Base-by-base conservation (phyloP, 1,284 basidiomycete species). In the Peniophora sp. region DNA sequence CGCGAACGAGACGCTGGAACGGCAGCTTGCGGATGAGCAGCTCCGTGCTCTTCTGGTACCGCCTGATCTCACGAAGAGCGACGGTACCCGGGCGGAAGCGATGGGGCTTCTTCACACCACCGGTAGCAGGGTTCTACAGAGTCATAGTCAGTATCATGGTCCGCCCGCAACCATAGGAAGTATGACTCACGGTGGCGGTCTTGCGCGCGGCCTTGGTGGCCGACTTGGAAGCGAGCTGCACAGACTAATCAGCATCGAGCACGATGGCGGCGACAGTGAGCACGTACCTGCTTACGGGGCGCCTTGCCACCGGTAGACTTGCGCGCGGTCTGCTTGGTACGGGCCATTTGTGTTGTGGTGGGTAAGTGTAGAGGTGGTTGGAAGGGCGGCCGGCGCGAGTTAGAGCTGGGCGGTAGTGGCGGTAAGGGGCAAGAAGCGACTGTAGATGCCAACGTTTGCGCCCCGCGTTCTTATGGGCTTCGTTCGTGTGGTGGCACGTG, bases 51-150 rank as follows among this genome's bases (percentile, higher is more conserved):
- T 45, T 45, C 44, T 45, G 44, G 44, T 45, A 45, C 14, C 44
- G 10, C 9, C 44, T 10, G 23, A 45, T 45, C 23, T 45, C 44
- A 25, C 44, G 44, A n/a, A 45, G 44, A 22, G 44, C 44, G n/a
- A 45, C 44, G 12, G 44, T 45, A 22, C 44, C 44, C 19, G 44
- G 44, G 44, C 44, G 44, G 44, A 45, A 45, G 20, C 44, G 44
- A n/a, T 45, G 44, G 24, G 44, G 44, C 44, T 45, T 45, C 44
- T 45, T 45, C 20, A 45, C 44, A 25, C 44, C 44, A 45, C 44
- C 44, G 20, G 44, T 45, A n/a, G 44, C 44, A 9, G 44, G 12
- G 24, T 9, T 32, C 27, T 32, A 12, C n/a, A 12, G 5, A 32
- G 27, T 32, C 27, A 32, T 32, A 32, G 27, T 32, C 27, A 32